Percentiles rank a stretch among this genome's conserved stretches.
Conservation (phyloP, 2,329 filamentous ascomycete species). For the Graphilbum sp. region DNA sequence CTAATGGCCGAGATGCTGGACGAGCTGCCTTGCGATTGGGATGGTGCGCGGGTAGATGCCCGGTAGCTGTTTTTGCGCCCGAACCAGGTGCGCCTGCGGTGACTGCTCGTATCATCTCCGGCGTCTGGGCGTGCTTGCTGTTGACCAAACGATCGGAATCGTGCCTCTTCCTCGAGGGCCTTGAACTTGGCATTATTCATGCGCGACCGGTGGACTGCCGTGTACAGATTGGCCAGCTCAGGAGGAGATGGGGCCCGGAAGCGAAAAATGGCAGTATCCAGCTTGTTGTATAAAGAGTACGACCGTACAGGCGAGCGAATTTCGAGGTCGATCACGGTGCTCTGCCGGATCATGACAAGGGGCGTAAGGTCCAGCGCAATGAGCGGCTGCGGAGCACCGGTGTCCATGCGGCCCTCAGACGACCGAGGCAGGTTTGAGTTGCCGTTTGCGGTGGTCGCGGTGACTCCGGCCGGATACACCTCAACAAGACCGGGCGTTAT, state of each 20-base stretch:
- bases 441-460: background rate
- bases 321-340: slow-evolving; percentile 84
- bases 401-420: slow-evolving; percentile 14
- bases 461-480: slow-evolving; percentile 12
- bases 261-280: slow-evolving; percentile 63
- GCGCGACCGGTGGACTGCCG: slow-evolving; percentile 71
- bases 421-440: slow-evolving; percentile 9
- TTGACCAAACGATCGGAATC: slow-evolving; percentile 55
- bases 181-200: slow-evolving; percentile 88
- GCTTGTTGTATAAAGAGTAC: slow-evolving; percentile 49
- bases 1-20: slow-evolving; percentile 50
- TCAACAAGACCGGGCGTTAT: slow-evolving; percentile 44
- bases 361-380: slow-evolving; percentile 77
- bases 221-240: slow-evolving; percentile 72
- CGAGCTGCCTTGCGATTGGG: slow-evolving; percentile 53
- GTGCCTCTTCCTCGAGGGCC: slow-evolving; percentile 47
- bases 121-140: slow-evolving; percentile 27
- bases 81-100: slow-evolving; percentile 38
- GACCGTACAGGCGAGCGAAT: slow-evolving; percentile 71
- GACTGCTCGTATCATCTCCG: slow-evolving; percentile 27
- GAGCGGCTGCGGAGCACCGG: slow-evolving; percentile 26
- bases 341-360: slow-evolving; percentile 74
- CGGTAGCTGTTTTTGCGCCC: slow-evolving; percentile 50
- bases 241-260: slow-evolving; percentile 64
- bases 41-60: slow-evolving; percentile 42